Conservation (phyloP, 2,329 filamentous ascomycete species). For the Penicillium brevicompactum region DNA sequence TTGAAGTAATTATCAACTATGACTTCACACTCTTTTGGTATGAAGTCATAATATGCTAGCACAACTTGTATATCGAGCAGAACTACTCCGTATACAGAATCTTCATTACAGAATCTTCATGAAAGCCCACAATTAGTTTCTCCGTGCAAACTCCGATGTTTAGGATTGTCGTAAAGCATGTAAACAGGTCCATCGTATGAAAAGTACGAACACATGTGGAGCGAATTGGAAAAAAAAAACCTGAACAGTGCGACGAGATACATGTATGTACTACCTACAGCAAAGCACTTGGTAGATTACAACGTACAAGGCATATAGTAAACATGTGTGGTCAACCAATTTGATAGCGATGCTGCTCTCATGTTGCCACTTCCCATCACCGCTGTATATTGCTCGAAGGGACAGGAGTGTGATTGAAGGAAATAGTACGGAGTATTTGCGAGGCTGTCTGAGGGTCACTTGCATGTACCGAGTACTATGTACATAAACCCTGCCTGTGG, state of each 20-base stretch:
- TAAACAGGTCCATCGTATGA: not conserved
- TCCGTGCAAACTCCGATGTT: constrained; percentile 5
- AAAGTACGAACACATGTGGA: not conserved
- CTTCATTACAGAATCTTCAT: not conserved
- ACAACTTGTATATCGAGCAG: not conserved
- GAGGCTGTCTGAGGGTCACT: constrained; percentile 1
- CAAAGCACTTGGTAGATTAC: not conserved
- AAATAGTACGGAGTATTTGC: not conserved
- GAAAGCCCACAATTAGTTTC: not conserved
- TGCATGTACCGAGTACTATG: not conserved
- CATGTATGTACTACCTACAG: not conserved
- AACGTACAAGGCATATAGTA: not conserved
- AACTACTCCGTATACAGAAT: not conserved
- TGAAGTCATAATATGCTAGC: not conserved
- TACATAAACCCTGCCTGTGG: constrained; percentile 5
- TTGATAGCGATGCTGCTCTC: too few relatives aligned
- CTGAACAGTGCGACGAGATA: not conserved
- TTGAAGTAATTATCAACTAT: not conserved
- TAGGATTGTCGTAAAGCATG: not conserved
- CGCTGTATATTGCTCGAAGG: not conserved
- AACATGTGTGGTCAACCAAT: too few relatives aligned
- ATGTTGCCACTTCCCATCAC: too few relatives aligned
- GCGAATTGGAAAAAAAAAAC: not conserved
- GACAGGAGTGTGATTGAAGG: constrained; percentile 1
- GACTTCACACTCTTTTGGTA: not conserved